Evolutionary conservation across 164 flowering plant genomes (phyloP).

Genomic region (Echeveria elegans): DNA sequence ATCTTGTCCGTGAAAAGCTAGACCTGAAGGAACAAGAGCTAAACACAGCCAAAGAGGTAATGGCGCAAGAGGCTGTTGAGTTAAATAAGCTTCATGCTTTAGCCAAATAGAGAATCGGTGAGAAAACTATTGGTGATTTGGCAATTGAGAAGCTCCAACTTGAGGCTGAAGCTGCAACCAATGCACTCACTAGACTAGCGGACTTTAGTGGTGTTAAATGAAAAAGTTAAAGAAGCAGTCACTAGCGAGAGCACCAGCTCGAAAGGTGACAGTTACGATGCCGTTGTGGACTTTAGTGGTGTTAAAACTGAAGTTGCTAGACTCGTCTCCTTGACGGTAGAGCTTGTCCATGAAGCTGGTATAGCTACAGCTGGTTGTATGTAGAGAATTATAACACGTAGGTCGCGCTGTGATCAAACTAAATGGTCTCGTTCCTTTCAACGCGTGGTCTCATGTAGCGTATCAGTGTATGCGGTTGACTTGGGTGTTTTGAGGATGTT

Average conservation of each 20-base stretch:
- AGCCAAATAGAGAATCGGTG: constrained; percentile 43
- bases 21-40: constrained; percentile 49
- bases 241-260: neutral
- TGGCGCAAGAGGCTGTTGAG: constrained; percentile 32
- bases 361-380: neutral
- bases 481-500: too few species aligned
- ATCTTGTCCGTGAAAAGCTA: constrained; percentile 30
- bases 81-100: constrained; percentile 41
- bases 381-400: neutral
- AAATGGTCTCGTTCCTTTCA: too few species aligned
- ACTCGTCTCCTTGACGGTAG: neutral
- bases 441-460: too few species aligned
- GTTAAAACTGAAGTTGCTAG: neutral
- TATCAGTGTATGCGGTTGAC: too few species aligned
- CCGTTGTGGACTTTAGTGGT: neutral
- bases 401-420: neutral
- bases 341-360: neutral
- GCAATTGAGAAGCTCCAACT: constrained; percentile 74
- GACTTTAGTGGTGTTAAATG: constrained; percentile 36
- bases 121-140: constrained; percentile 47
- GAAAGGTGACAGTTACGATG: neutral
- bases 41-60: constrained; percentile 34
- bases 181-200: constrained; percentile 52
- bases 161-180: constrained; percentile 76
- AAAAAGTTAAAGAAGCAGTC: neutral